A percentile compares a stretch with the other conserved stretches of the same genome.
Conservation (phyloP, 352 stramenopile genomes). For the Phytophthora parvispora region DNA sequence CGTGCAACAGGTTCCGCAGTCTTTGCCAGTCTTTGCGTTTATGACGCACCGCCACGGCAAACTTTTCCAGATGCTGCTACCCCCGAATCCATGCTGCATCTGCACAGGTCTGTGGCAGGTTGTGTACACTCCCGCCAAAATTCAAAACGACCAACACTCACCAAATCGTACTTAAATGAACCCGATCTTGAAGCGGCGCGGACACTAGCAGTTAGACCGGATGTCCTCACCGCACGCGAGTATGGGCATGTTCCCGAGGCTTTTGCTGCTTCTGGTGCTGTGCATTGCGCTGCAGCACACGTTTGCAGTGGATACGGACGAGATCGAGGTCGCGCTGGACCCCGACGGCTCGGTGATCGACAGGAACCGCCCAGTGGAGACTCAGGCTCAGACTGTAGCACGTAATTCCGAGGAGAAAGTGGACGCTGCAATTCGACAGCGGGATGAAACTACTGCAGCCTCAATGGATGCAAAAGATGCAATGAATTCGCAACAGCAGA, state of each 20-base stretch:
- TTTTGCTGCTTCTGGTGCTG: background rate
- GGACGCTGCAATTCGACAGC: background rate
- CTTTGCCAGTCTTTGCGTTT: background rate
- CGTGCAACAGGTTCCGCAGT: background rate
- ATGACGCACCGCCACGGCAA: conserved; percentile 1
- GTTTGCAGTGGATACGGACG: background rate
- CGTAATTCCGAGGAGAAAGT: background rate
- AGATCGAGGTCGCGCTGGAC: conserved; percentile 25
- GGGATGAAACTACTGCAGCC: background rate
- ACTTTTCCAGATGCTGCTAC: background rate
- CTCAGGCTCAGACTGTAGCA: too few relatives aligned
- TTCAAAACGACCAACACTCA: conserved; percentile 15
- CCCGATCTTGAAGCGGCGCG: conserved; percentile 27
- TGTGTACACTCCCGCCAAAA: conserved; percentile 27
- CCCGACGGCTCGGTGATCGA: conserved; percentile 17
- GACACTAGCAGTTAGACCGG: background rate
- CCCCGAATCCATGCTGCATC: background rate
- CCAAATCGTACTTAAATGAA: conserved; percentile 6
- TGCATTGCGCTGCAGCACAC: background rate
- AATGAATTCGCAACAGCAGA: background rate
- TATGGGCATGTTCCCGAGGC: background rate
- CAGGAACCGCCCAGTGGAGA: background rate
- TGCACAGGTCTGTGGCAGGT: conserved; percentile 4
- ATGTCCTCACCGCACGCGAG: background rate
- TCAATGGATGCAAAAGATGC: background rate